phyloP scores from a whole-genome alignment of 805 yeast genomes.

The Monosporozyma unispora region DNA sequence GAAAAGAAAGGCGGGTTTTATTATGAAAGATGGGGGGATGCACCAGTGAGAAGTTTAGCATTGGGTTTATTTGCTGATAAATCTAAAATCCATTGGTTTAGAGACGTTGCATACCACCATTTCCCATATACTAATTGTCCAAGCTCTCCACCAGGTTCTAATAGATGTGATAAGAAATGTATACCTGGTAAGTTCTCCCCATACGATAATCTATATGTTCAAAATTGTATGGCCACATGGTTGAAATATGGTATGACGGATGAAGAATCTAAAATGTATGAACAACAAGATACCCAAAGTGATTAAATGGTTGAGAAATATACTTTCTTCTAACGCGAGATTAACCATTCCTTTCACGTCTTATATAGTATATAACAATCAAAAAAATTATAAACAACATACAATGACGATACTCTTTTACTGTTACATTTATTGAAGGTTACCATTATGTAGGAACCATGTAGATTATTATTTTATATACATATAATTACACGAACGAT shows the following conservation, averaged over 20 bases:
- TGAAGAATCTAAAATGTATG: slow-evolving; percentile 22
- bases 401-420: no score
- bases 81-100: slow-evolving; percentile 70
- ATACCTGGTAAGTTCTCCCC: slow-evolving; percentile 45
- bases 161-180: slow-evolving; percentile 42
- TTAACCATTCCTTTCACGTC: not conserved
- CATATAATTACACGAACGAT: no score
- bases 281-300: not conserved
- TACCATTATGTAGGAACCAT: no score
- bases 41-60: slow-evolving; percentile 80
- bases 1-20: slow-evolving; percentile 74
- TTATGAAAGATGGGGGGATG: slow-evolving; percentile 92
- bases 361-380: no score
- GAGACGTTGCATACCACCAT: slow-evolving; percentile 74
- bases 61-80: slow-evolving; percentile 63
- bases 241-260: slow-evolving; percentile 36
- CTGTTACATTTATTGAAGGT: no score
- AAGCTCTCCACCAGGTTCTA: slow-evolving; percentile 29
- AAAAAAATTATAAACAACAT: no score
- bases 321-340: no score
- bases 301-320: no score
- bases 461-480: no score
- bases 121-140: slow-evolving; percentile 75
- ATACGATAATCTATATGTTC: slow-evolving; percentile 45
- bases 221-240: slow-evolving; percentile 74